Conservation (phyloP, 2,329 filamentous ascomycete genomes). For the Hirsutella thompsonii region DNA sequence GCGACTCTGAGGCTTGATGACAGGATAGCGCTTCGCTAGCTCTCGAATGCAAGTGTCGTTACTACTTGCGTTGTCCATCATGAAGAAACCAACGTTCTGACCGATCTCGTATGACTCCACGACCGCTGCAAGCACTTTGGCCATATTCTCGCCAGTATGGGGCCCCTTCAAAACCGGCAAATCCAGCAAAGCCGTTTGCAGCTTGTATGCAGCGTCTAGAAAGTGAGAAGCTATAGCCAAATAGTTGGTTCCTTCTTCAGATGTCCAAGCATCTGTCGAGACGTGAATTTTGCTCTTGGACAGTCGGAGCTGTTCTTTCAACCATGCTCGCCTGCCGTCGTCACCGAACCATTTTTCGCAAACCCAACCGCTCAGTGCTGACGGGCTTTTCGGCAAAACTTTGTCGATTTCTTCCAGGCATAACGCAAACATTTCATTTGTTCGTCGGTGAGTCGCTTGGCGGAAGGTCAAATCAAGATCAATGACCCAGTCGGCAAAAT, state of each 20-base stretch:
- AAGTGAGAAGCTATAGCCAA: background rate
- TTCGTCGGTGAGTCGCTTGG: background rate
- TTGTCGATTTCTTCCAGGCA: background rate
- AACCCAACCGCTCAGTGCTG: background rate
- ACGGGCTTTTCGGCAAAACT: background rate
- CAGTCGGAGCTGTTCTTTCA: background rate
- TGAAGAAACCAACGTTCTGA: background rate
- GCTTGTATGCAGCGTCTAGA: background rate
- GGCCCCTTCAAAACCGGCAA: background rate
- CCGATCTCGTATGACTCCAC: background rate
- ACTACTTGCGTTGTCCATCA: background rate
- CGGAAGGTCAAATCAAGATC: background rate
- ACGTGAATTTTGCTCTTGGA: background rate
- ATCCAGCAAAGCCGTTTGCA: background rate
- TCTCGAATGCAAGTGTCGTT: background rate
- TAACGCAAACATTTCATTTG: background rate
- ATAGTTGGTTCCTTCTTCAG: background rate
- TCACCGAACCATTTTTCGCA: background rate
- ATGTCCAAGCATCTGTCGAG: background rate
- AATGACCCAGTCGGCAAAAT: background rate
- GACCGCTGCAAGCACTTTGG: background rate
- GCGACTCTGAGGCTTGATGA: background rate
- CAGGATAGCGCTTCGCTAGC: background rate
- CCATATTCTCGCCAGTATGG: background rate
- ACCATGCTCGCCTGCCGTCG: background rate